Percentiles rank a stretch among this genome's conserved stretches.
Conservation (phyloP, 208 protist species). For the Balamuthia mandrillaris region DNA sequence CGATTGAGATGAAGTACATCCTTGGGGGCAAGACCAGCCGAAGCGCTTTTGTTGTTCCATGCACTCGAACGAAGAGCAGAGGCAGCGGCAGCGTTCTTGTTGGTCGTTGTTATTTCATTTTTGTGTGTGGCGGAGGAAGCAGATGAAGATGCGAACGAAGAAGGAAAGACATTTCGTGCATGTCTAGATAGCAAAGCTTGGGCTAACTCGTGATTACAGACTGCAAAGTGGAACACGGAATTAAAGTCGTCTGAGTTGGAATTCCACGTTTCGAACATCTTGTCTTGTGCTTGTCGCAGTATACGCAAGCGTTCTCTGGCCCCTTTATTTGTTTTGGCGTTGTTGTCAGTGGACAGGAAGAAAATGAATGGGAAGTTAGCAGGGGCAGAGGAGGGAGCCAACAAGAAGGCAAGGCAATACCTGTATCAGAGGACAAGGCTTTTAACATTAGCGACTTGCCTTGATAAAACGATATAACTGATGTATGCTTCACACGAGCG, state of each 20-base stretch:
- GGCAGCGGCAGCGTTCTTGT: too few relatives aligned
- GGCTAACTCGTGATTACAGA: constrained; percentile 2
- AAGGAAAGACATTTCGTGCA: too few relatives aligned
- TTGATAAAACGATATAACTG: neutral
- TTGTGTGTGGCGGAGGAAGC: too few relatives aligned
- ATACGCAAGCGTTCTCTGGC: neutral
- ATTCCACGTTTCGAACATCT: neutral
- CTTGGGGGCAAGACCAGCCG: too few relatives aligned
- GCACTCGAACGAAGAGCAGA: too few relatives aligned
- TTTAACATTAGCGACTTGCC: neutral
- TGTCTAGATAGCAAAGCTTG: too few relatives aligned
- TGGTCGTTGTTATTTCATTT: too few relatives aligned
- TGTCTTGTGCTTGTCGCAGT: neutral
- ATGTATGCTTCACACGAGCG: neutral
- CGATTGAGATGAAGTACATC: too few relatives aligned
- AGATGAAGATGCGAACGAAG: too few relatives aligned
- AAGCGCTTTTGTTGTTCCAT: too few relatives aligned
- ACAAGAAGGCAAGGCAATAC: neutral
- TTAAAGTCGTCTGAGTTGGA: constrained; percentile 18
- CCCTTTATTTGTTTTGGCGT: neutral
- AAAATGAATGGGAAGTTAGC: neutral
- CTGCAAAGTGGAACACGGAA: neutral
- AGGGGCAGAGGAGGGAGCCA: neutral
- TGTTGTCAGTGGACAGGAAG: neutral
- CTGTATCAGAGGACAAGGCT: neutral